Percentiles rank a stretch among this genome's conserved stretches.
phyloP scores from a whole-genome alignment of 202 grass and related monocot genomes.

The Hordeum pubiflorum region DNA sequence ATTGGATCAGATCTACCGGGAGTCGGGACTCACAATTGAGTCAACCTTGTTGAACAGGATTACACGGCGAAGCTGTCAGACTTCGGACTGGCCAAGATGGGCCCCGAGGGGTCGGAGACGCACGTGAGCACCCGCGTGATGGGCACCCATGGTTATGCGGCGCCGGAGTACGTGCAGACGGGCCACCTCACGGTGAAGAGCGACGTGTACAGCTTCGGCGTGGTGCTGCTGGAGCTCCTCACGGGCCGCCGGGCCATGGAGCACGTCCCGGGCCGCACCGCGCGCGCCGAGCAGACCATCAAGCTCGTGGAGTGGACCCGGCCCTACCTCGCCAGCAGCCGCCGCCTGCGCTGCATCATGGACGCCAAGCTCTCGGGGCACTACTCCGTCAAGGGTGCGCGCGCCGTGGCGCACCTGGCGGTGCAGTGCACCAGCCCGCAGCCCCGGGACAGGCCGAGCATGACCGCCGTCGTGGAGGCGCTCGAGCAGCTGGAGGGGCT shows the following conservation, averaged over 20 bases:
- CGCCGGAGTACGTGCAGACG: too few relatives aligned
- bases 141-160: too few relatives aligned
- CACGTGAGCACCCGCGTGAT: too few relatives aligned
- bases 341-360: slow-evolving; percentile 49
- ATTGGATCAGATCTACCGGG: background rate
- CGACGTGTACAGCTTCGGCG: slow-evolving; percentile 83
- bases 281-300: slow-evolving; percentile 21
- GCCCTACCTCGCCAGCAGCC: slow-evolving; percentile 40
- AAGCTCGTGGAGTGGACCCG: slow-evolving; percentile 55
- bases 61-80: too few relatives aligned
- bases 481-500: slow-evolving; percentile 43
- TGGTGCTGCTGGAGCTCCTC: slow-evolving; percentile 74
- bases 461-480: slow-evolving; percentile 40
- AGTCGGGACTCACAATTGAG: too few relatives aligned
- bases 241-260: slow-evolving; percentile 60
- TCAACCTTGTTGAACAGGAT: too few relatives aligned
- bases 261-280: slow-evolving; percentile 19
- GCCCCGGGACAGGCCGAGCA: slow-evolving; percentile 47
- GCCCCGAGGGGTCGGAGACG: too few relatives aligned
- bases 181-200: slow-evolving; percentile 32
- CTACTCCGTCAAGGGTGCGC: slow-evolving; percentile 56
- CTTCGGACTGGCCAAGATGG: too few relatives aligned
- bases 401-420: slow-evolving; percentile 39
- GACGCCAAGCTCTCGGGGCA: slow-evolving; percentile 39
- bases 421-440: slow-evolving; percentile 46